A percentile compares a stretch with the other conserved stretches of the same genome.
phyloP scores from a whole-genome alignment of 1,139 yeast species.

The Yamadazyma diospyri region DNA sequence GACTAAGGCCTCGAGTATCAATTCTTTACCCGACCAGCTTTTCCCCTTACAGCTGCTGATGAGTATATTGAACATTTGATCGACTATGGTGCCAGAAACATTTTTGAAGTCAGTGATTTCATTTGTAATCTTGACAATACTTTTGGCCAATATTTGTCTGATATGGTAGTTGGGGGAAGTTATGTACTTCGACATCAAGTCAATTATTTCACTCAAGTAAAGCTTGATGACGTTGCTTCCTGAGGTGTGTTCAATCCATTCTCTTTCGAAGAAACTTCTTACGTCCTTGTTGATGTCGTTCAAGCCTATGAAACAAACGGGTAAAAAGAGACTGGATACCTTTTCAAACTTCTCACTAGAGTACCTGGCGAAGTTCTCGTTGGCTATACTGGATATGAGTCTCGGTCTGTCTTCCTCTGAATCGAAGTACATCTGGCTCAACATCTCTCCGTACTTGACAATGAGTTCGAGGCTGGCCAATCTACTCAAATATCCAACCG shows the following conservation, averaged over 20 bases:
- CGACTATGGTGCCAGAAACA: slow-evolving; percentile 22
- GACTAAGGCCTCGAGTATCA: slow-evolving; percentile 67
- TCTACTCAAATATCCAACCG: slow-evolving; percentile 78
- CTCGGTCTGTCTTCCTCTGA: slow-evolving; percentile 49
- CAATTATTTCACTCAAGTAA: slow-evolving; percentile 69
- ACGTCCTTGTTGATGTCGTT: slow-evolving; percentile 57
- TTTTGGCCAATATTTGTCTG: slow-evolving; percentile 67
- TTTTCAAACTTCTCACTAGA: slow-evolving; percentile 70
- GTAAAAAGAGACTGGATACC: slow-evolving; percentile 65
- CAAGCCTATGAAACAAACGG: slow-evolving; percentile 75
- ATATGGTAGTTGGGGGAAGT: slow-evolving; percentile 59
- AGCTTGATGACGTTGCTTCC: slow-evolving; percentile 65
- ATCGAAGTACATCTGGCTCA: slow-evolving; percentile 61
- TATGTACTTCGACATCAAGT: slow-evolving; percentile 47
- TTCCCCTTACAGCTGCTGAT: slow-evolving; percentile 70
- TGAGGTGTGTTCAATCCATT: slow-evolving; percentile 81
- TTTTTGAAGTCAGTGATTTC: slow-evolving; percentile 32
- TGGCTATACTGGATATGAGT: slow-evolving; percentile 56
- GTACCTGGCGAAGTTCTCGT: slow-evolving; percentile 66
- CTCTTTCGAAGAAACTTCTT: slow-evolving; percentile 50
- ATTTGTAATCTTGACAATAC: slow-evolving; percentile 62
- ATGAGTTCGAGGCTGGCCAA: slow-evolving; percentile 54
- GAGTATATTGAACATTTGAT: slow-evolving; percentile 50
- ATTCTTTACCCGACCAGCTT: slow-evolving; percentile 87
- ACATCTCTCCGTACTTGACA: slow-evolving; percentile 48